Evolutionary conservation across 495 filamentous ascomycete genomes (phyloP).

Genomic region (Neurospora sp.): DNA sequence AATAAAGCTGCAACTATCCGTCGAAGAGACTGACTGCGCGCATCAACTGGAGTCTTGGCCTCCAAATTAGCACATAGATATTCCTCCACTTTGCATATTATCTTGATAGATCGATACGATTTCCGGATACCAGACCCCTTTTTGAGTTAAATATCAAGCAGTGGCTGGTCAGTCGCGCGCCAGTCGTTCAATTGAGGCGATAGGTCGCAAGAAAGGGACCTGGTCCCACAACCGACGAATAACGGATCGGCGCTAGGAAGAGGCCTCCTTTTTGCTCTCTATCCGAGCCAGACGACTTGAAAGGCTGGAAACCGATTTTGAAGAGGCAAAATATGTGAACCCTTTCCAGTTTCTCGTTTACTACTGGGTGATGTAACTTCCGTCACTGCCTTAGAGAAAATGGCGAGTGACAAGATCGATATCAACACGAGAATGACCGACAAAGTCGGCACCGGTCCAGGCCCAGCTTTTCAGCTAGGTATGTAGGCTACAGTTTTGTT

Average conservation of each 20-base stretch:
- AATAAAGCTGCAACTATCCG: background rate
- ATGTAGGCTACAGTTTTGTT: background rate
- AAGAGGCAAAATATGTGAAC: background rate
- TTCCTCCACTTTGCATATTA: background rate
- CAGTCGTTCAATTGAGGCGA: background rate
- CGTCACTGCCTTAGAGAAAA: background rate
- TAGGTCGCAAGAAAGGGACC: background rate
- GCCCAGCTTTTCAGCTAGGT: background rate
- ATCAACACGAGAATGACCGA: background rate
- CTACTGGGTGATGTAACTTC: background rate
- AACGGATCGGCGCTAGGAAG: background rate
- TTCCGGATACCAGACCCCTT: background rate
- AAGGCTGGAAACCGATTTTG: background rate
- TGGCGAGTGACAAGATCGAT: background rate
- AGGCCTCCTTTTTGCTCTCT: background rate
- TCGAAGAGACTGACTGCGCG: background rate
- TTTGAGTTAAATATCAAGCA: background rate
- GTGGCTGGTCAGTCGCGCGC: background rate
- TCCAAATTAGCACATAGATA: background rate
- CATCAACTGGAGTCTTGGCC: background rate
- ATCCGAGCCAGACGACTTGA: background rate
- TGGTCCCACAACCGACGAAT: background rate
- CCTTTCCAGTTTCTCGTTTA: background rate
- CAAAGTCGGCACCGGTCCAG: background rate
- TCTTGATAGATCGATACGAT: background rate